Conservation (phyloP, 148 eudicot genomes). For the Drosera capensis region DNA sequence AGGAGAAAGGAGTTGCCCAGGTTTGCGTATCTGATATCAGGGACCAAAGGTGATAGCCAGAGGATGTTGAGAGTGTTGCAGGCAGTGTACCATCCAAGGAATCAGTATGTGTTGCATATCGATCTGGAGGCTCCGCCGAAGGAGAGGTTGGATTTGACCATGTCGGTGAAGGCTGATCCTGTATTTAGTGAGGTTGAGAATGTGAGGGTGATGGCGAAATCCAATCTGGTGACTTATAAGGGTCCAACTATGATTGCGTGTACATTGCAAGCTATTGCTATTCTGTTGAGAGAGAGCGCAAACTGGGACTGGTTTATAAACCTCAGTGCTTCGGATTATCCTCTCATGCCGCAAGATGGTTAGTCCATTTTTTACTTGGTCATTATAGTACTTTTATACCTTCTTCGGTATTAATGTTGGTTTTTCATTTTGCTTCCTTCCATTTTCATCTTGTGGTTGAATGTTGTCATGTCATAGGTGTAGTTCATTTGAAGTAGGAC, state of each 20-base stretch:
- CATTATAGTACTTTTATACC: slow-evolving; percentile 1
- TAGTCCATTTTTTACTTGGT: slow-evolving; percentile 13
- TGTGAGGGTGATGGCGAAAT: slow-evolving; percentile 81
- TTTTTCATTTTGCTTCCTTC: too few species aligned
- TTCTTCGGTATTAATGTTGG: neutral
- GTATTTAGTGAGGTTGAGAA: slow-evolving; percentile 66
- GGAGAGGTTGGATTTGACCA: slow-evolving; percentile 68
- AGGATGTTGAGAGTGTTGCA: slow-evolving; percentile 90
- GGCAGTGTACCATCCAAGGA: slow-evolving; percentile 95
- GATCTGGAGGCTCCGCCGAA: slow-evolving; percentile 96
- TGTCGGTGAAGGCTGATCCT: slow-evolving; percentile 63
- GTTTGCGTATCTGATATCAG: slow-evolving; percentile 88
- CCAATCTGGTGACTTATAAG: slow-evolving; percentile 90
- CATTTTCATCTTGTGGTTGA: too few species aligned
- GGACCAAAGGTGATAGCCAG: slow-evolving; percentile 81
- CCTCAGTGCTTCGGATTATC: slow-evolving; percentile 98
- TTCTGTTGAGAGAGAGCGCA: slow-evolving; percentile 56
- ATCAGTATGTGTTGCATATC: slow-evolving; percentile 83
- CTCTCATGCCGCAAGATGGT: slow-evolving; percentile 96
- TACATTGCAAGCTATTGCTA: slow-evolving; percentile 89
- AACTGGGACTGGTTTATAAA: slow-evolving; percentile 98
- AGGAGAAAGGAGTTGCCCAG: slow-evolving; percentile 41
- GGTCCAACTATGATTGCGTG: slow-evolving; percentile 97
- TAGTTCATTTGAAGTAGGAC: too few species aligned
- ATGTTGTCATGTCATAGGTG: too few species aligned